Conservation (phyloP, 2,329 filamentous ascomycete genomes). For the Scedosporium dehoogii region DNA sequence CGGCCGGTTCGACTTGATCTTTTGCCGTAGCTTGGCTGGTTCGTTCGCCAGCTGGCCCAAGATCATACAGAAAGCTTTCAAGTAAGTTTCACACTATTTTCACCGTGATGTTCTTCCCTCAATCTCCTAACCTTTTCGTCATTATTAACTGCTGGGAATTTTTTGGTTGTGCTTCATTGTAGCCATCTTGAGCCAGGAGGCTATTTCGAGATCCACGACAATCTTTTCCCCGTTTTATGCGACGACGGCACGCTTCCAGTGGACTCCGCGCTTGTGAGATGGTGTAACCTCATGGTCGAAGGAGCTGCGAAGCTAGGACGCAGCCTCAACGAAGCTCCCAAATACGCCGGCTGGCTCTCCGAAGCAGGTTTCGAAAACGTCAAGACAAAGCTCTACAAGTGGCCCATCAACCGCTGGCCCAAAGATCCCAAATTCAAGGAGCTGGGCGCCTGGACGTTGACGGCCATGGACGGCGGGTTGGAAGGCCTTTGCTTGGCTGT, state of each 20-base stretch:
- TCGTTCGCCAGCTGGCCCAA: conserved; percentile 18
- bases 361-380: conserved; percentile 46
- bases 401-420: conserved; percentile 42
- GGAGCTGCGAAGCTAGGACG: conserved; percentile 20
- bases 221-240: conserved; percentile 17
- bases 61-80: conserved; percentile 21
- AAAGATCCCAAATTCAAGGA: conserved; percentile 41
- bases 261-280: conserved; percentile 17
- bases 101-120: no score
- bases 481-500: conserved; percentile 21
- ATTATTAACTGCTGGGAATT: neutral
- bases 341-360: conserved; percentile 27
- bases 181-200: conserved; percentile 21
- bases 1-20: conserved; percentile 30
- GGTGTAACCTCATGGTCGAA: conserved; percentile 19
- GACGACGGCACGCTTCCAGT: conserved; percentile 22
- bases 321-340: conserved; percentile 16
- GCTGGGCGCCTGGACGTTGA: conserved; percentile 22
- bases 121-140: no score
- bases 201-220: conserved; percentile 22
- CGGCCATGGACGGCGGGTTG: conserved; percentile 14
- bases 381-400: conserved; percentile 33
- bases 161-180: neutral
- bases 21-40: conserved; percentile 21
- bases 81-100: neutral